Evolutionary conservation across 2,329 filamentous ascomycete species (phyloP), one percentile per base, ranked within the genome.

Genomic region (Colletotrichum horii): DNA sequence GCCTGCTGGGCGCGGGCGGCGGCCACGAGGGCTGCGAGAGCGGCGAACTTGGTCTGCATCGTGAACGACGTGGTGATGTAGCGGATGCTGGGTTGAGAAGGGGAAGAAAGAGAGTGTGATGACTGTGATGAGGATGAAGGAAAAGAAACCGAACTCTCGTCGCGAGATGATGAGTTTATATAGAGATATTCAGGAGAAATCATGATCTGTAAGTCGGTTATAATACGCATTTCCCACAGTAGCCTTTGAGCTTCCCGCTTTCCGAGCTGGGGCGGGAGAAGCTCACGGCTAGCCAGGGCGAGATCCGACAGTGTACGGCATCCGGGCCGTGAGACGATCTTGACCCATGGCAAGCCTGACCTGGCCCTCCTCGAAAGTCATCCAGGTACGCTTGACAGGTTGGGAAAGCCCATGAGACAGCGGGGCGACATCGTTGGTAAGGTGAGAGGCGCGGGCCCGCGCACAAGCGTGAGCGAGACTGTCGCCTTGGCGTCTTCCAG

Each of bases 1-100:
- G 84, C 88, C 79, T 89, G 85, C 81, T 92, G 91, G 75, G 88
- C 89, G 68, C 83, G 79, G 76, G 84, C 86, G 48, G 83, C 80
- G 64, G 85, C 84, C 78, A 88, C 80, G 74, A 89, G 82, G 76
- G 85, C 84, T 74, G 83, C 78, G 78, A 87, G 80, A 73, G 81
- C 77, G 70, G 80, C 80, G 71, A 83, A 74, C 43, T 79, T 78
- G 66, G 79, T 80, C 78, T 83, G 78, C 82, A 83, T 83, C 48
- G 22, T 68, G 64, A 52, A 38, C 4, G 70, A 64, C 70, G 65
- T 79, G 76, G 71, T 71, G 48, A 36, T 58, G 64, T 0, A 69
- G 74, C 26, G 55, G 30, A 36, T 60, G 55, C 32, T 62, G 71
- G 67, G 16, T n/a, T 38, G 66, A 62, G 32, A 61, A 64, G 60